Conservation (phyloP, 2,329 filamentous ascomycete species). For the Pseudovirgaria hyperparasitica region DNA sequence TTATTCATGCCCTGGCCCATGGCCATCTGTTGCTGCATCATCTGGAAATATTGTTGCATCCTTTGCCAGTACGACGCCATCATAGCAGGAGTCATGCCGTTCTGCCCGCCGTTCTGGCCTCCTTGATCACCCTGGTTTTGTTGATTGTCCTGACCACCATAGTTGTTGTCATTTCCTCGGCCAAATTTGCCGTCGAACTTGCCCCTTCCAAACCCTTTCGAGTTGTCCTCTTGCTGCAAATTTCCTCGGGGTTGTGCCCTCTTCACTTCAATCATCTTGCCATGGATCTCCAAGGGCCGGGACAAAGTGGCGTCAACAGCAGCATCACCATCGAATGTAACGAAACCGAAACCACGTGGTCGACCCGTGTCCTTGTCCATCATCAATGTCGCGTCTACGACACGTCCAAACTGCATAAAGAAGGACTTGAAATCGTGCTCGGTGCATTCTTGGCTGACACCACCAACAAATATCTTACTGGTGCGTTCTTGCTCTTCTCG, state of each 20-base stretch:
- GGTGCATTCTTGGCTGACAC: constrained; percentile 92
- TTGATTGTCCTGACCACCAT: constrained; percentile 24
- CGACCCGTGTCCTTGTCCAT: constrained; percentile 99
- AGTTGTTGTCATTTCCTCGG: constrained; percentile 11
- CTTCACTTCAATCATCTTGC: constrained; percentile 96
- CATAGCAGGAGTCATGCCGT: constrained; percentile 83
- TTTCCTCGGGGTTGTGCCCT: constrained; percentile 94
- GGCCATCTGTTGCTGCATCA: constrained; percentile 90
- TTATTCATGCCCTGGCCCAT: constrained; percentile 32
- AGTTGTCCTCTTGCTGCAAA: constrained; percentile 72
- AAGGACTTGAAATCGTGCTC: constrained; percentile 94
- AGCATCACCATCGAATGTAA: constrained; percentile 92
- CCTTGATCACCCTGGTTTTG: constrained; percentile 35
- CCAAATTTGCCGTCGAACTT: constrained; percentile 24
- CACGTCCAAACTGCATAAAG: constrained; percentile 91
- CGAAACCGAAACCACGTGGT: constrained; percentile 91
- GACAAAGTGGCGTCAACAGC: constrained; percentile 87
- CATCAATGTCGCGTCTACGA: constrained; percentile 96
- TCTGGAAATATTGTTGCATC: constrained; percentile 93
- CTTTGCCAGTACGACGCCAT: constrained; percentile 98
- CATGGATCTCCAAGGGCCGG: constrained; percentile 77
- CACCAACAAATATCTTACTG: constrained; percentile 96
- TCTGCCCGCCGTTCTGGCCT: constrained; percentile 18
- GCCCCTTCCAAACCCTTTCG: constrained; percentile 27
- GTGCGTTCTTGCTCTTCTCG: constrained; percentile 97